A percentile compares a stretch with the other conserved stretches of the same genome.
Evolutionary conservation across 1,284 basidiomycete genomes (phyloP).

Genomic region (Ceratobasidium sp.): DNA sequence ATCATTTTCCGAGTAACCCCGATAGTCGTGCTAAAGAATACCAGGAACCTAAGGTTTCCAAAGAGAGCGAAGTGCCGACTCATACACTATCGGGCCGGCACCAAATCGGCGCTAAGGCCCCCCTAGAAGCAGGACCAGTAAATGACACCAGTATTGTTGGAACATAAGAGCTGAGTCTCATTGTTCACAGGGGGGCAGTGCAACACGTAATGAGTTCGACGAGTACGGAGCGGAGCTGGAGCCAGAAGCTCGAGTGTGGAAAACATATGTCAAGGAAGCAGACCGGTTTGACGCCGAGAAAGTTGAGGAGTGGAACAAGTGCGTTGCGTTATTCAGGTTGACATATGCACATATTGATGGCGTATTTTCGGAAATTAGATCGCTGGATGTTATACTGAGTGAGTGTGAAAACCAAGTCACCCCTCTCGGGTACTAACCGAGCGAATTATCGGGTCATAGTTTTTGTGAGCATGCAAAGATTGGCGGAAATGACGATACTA

Average conservation of each 20-base stretch:
- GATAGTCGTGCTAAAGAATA: too few species aligned
- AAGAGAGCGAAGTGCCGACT: too few species aligned
- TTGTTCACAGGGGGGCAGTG: too few species aligned
- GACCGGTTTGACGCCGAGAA: too few species aligned
- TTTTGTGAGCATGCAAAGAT: conserved; percentile 4
- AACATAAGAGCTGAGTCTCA: too few species aligned
- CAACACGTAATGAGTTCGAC: background rate
- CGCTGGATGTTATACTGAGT: conserved; percentile 5
- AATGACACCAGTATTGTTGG: too few species aligned
- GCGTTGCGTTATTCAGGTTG: background rate
- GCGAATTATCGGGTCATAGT: background rate
- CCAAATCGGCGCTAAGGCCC: too few species aligned
- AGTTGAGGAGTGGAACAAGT: conserved; percentile 4
- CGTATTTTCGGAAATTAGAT: background rate
- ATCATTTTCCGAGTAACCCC: too few species aligned
- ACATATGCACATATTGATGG: background rate
- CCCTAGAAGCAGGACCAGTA: too few species aligned
- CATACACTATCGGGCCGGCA: too few species aligned
- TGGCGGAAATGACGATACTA: background rate
- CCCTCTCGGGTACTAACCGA: background rate
- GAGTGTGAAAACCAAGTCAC: too few species aligned
- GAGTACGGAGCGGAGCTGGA: background rate
- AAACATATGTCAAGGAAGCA: background rate
- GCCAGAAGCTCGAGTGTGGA: background rate
- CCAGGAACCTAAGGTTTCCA: too few species aligned